phyloP scores from a whole-genome alignment of 2,329 filamentous ascomycete genomes.

The Phialophora tarda region DNA sequence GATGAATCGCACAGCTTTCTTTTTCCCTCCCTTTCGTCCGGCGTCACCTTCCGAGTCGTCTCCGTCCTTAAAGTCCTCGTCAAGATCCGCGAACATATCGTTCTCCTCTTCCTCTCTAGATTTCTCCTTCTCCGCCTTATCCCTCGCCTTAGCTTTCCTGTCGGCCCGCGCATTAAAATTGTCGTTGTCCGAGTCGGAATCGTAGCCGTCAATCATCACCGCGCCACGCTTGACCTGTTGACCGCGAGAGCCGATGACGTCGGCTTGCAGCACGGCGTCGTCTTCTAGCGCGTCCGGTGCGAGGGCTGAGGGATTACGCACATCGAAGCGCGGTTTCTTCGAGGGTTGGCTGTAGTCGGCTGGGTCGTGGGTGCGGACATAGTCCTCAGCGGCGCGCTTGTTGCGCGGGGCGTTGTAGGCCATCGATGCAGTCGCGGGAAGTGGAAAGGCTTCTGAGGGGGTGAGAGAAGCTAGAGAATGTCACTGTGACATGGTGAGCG shows the following conservation, averaged over 20 bases:
- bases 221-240: conserved; percentile 85
- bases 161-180: conserved; percentile 76
- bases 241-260: conserved; percentile 80
- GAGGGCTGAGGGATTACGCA: conserved; percentile 90
- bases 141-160: conserved; percentile 59
- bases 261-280: conserved; percentile 80
- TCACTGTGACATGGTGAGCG: background rate
- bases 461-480: background rate
- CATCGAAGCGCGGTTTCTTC: conserved; percentile 90
- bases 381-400: conserved; percentile 82
- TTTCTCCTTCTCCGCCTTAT: conserved; percentile 52
- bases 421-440: background rate
- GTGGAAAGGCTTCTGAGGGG: background rate
- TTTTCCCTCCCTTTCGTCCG: conserved; percentile 59
- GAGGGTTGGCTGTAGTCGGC: conserved; percentile 51
- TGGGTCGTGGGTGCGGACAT: conserved; percentile 71
- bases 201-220: conserved; percentile 95
- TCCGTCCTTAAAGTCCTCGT: conserved; percentile 63
- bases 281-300: conserved; percentile 79
- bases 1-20: conserved; percentile 66
- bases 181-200: conserved; percentile 90
- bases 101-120: conserved; percentile 45
- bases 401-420: conserved; percentile 50
- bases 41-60: conserved; percentile 59
- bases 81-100: conserved; percentile 83